phyloP scores from a whole-genome alignment of 2,329 filamentous ascomycete genomes.

The Chaetomium globosum region DNA sequence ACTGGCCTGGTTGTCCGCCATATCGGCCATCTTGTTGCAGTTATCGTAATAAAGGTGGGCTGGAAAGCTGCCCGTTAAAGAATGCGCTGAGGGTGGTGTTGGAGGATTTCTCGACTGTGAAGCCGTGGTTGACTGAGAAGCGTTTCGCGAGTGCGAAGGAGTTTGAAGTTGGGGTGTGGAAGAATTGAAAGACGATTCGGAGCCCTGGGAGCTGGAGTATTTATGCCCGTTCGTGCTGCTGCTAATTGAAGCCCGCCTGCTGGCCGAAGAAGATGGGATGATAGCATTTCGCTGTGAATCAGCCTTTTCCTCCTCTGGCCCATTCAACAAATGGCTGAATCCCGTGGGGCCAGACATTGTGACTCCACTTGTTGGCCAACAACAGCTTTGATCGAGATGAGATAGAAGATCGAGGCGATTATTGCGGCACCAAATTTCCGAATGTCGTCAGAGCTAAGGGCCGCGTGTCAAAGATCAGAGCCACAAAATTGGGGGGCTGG shows the following conservation, averaged over 20 bases:
- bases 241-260: constrained; percentile 36
- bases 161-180: constrained; percentile 48
- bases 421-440: background rate
- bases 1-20: constrained; percentile 13
- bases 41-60: background rate
- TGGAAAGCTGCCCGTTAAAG: background rate
- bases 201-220: constrained; percentile 57
- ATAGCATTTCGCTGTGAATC: background rate
- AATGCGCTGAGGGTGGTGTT: constrained; percentile 10
- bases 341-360: constrained; percentile 1
- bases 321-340: constrained; percentile 29
- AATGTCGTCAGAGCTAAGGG: background rate
- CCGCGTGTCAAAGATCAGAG: background rate
- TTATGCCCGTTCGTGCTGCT: constrained; percentile 42
- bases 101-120: background rate
- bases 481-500: background rate
- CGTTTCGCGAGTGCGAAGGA: constrained; percentile 50
- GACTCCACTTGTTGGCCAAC: background rate
- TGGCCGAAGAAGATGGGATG: constrained; percentile 34
- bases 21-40: constrained; percentile 4
- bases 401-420: background rate
- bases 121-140: constrained; percentile 22
- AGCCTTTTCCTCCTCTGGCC: constrained; percentile 17
- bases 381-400: background rate
- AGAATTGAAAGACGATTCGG: constrained; percentile 52